Evolutionary conservation across 1,284 basidiomycete species (phyloP).

Genomic region (Inonotus obliquus): DNA sequence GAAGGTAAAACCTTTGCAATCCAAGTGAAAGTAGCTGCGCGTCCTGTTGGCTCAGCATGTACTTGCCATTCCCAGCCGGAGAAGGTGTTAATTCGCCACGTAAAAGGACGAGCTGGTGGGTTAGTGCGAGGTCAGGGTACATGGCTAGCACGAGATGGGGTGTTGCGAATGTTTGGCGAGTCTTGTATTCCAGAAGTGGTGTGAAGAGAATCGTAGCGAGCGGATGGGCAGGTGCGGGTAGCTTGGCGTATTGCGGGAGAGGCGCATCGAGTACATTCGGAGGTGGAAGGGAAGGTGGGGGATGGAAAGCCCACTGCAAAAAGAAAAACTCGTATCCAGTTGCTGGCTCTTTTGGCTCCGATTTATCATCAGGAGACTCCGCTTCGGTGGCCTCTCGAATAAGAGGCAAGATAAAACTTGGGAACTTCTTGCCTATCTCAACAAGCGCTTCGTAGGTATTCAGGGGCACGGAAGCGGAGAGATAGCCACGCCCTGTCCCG

Average conservation of each 20-base stretch:
- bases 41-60: slow-evolving; percentile 71
- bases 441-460: slow-evolving; percentile 73
- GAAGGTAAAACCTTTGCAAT: slow-evolving; percentile 79
- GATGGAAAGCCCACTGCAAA: slow-evolving; percentile 82
- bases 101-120: slow-evolving; percentile 83
- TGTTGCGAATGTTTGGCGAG: slow-evolving; percentile 82
- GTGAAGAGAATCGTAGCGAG: slow-evolving; percentile 84
- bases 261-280: slow-evolving; percentile 33
- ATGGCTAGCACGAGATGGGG: slow-evolving; percentile 89
- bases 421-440: slow-evolving; percentile 46
- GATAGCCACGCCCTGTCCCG: slow-evolving; percentile 74
- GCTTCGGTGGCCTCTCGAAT: slow-evolving; percentile 41
- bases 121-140: slow-evolving; percentile 83
- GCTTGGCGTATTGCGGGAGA: slow-evolving; percentile 31
- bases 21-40: slow-evolving; percentile 77
- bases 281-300: slow-evolving; percentile 49
- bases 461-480: slow-evolving; percentile 76
- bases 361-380: slow-evolving; percentile 26
- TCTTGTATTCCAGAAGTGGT: slow-evolving; percentile 92
- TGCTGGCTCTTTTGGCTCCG: slow-evolving; percentile 36
- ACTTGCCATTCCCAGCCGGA: slow-evolving; percentile 40
- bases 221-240: slow-evolving; percentile 34
- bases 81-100: slow-evolving; percentile 87
- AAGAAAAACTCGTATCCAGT: slow-evolving; percentile 82
- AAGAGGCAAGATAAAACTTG: slow-evolving; percentile 77